phyloP scores from a whole-genome alignment of 2,329 filamentous ascomycete genomes.

The Monilinia polystroma region DNA sequence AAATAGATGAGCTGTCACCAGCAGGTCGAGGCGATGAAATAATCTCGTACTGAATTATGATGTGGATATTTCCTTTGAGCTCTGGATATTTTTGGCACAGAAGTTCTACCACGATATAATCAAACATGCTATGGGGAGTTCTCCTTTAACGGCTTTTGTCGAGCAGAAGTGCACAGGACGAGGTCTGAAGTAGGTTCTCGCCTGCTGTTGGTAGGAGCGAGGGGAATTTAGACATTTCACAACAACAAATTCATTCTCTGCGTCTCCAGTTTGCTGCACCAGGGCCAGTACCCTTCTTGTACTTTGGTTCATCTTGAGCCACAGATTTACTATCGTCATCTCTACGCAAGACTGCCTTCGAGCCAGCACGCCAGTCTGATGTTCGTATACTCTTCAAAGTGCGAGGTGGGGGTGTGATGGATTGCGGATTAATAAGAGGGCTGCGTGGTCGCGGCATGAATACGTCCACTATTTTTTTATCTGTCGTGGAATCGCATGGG shows the following conservation, averaged over 20 bases:
- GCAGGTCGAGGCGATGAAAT: no score
- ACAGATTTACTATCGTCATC: not conserved
- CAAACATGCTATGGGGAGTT: no score
- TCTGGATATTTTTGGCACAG: no score
- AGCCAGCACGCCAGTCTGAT: not conserved
- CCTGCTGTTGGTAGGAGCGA: not conserved
- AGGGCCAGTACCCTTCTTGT: conserved; percentile 5
- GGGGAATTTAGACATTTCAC: not conserved
- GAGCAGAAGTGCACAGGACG: no score
- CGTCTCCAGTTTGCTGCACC: conserved; percentile 5
- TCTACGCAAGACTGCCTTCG: fast-evolving
- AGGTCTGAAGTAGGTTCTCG: not conserved
- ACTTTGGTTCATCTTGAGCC: not conserved
- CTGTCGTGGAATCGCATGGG: conserved; percentile 22
- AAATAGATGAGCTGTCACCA: no score
- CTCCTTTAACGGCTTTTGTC: no score
- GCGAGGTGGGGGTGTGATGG: not conserved
- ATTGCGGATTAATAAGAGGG: not conserved
- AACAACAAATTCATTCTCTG: not conserved
- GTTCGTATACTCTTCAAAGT: not conserved
- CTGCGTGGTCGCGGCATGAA: conserved; percentile 1
- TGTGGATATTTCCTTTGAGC: no score
- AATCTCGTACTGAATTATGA: no score
- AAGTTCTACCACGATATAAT: no score
- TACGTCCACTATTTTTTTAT: conserved; percentile 8